Conservation (phyloP, 495 filamentous ascomycete species). For the Aspergillus ellipticus region DNA sequence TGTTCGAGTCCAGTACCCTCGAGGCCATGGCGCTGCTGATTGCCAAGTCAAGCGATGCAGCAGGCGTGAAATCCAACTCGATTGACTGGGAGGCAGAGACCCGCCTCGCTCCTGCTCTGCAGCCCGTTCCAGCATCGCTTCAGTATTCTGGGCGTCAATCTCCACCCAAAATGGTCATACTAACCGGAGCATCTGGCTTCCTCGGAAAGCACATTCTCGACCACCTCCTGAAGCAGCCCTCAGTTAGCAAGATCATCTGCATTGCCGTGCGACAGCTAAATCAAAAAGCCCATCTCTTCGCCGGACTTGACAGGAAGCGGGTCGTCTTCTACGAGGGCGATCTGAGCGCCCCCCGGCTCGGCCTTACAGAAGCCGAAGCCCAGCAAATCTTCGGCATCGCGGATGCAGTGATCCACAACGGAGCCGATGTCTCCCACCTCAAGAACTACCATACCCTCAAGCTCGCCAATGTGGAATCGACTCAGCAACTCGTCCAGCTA, state of each 20-base stretch:
- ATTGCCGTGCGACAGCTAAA: not conserved
- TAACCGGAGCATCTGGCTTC: not conserved
- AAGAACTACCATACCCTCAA: conserved; percentile 32
- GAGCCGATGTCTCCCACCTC: conserved; percentile 34
- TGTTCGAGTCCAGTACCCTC: not conserved
- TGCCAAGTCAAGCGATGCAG: no score
- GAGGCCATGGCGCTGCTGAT: not conserved
- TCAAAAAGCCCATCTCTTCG: no score
- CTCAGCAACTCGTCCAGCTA: conserved; percentile 2
- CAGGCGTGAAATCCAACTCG: no score
- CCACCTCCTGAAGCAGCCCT: not conserved
- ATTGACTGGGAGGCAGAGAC: conserved; percentile 9
- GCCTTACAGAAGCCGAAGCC: not conserved
- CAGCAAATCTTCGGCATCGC: not conserved
- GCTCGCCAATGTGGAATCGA: conserved; percentile 30
- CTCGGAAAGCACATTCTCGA: not conserved
- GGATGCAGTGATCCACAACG: conserved; percentile 40
- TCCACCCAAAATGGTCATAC: not conserved
- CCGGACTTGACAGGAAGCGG: no score
- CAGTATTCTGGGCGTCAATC: no score
- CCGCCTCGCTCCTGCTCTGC: not conserved
- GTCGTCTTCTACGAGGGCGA: not conserved
- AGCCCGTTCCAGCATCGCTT: no score
- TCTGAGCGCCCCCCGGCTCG: not conserved
- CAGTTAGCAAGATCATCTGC: not conserved